phyloP scores from a whole-genome alignment of 371 early-diverging fungal genomes.

The Encephalitozoon intestinalis region DNA sequence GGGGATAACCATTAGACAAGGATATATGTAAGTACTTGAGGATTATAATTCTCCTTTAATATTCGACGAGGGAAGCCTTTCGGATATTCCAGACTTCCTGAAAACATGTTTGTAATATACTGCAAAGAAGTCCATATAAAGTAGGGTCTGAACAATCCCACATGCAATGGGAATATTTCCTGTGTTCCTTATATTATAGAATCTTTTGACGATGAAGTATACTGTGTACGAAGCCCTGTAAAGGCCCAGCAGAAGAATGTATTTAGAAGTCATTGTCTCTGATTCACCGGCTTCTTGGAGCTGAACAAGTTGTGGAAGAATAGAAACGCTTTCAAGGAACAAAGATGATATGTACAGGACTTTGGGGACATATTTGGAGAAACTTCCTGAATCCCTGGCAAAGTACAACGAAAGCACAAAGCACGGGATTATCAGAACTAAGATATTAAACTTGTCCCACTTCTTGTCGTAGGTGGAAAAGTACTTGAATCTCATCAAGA shows the following conservation, averaged over 20 bases:
- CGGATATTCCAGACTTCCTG: constrained; percentile 4
- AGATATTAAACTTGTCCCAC: constrained; percentile 71
- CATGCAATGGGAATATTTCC: constrained; percentile 70
- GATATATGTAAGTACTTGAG: background rate
- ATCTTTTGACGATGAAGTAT: constrained; percentile 79
- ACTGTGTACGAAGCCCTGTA: constrained; percentile 85
- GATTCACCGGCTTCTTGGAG: constrained; percentile 87
- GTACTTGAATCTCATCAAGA: constrained; percentile 73
- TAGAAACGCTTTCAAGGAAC: constrained; percentile 87
- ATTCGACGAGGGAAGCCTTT: background rate
- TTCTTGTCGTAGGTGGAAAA: constrained; percentile 78
- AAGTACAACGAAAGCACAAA: constrained; percentile 62
- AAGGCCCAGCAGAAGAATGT: constrained; percentile 86
- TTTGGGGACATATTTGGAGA: constrained; percentile 37
- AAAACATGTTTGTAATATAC: constrained; percentile 67
- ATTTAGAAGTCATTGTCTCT: constrained; percentile 91
- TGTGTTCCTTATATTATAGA: constrained; percentile 6
- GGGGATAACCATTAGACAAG: background rate
- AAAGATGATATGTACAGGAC: constrained; percentile 82
- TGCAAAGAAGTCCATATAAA: constrained; percentile 93
- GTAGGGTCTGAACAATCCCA: constrained; percentile 80
- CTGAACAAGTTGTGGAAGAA: constrained; percentile 92
- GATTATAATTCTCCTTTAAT: background rate
- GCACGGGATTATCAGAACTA: constrained; percentile 41
- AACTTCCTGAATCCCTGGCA: constrained; percentile 58